These are phyloP conservation scores for Ilex aquifolium DNA, from an alignment of 257 asterid species.

Conservation along the genomic window DNA sequence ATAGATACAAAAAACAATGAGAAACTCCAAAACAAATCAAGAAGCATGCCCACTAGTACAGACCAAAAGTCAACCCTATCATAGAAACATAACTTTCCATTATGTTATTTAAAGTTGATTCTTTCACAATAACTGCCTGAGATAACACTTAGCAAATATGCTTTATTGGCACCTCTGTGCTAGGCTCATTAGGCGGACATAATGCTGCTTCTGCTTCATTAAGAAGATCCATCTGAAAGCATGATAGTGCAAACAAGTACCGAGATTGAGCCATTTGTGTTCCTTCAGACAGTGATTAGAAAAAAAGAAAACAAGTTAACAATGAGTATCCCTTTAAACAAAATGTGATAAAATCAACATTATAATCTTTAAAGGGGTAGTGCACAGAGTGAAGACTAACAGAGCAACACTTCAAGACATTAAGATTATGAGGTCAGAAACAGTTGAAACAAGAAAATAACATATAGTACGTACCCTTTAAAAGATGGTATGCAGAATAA, in stretches of 20 bases:
- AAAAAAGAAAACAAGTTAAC: conserved; percentile 17
- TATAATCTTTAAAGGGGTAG: conserved; percentile 1
- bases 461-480: conserved; percentile 50
- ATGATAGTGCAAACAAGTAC: conserved; percentile 90
- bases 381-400: neutral
- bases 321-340: conserved; percentile 10
- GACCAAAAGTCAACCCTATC: neutral
- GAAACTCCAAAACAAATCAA: conserved; percentile 11
- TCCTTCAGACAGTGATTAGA: conserved; percentile 43
- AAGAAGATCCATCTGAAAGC: conserved; percentile 92
- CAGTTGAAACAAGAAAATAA: conserved; percentile 6
- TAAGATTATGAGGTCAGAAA: neutral
- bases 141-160: neutral
- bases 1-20: conserved; percentile 12
- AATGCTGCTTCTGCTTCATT: conserved; percentile 83
- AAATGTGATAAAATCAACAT: conserved; percentile 2
- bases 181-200: conserved; percentile 59
- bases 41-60: neutral
- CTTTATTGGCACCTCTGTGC: conserved; percentile 52
- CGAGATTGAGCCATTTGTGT: conserved; percentile 72
- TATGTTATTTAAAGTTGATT: neutral
- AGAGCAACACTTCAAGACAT: conserved; percentile 7
- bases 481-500: conserved; percentile 74
- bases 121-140: no score
- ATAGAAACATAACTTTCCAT: neutral